Base-by-base conservation (phyloP, 1,139 yeast species). In the Hansenula lynferdii region DNA sequence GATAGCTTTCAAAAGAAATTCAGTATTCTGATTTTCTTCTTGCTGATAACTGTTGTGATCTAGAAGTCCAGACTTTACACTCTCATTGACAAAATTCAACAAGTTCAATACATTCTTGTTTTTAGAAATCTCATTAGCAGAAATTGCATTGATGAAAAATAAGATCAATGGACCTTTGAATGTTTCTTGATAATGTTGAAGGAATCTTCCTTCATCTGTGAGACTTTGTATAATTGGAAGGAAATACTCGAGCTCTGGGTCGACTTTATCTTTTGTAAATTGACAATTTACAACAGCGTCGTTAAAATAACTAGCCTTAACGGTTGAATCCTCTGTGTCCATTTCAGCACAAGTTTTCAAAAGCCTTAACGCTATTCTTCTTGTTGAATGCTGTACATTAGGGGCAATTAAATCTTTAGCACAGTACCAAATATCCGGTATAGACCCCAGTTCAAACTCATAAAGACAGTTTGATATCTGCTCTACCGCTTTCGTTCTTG, bases 391-490 rank as follows among this genome's bases (percentile, higher is more conserved):
- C 28, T 66, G 65, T 11, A 67, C 58, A 12, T 61, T 61, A 0
- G 65, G 56, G 8, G 67, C 66, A 36, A 84, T 69, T 59, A 83
- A 62, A 41, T 74, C 78, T 46, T 77, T 64, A 0, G 82, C 81
- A 40, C 78, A 62, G 53, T 81, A 78, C 96, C 96, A 86, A 5
- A 85, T 70, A 49, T 84, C 90, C 0, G 85, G 81, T 6, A 84
- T 68, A 3, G 83, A 74, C 0, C 82, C 69, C 3, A 80, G 70
- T 8, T 81, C 67, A 38, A 70, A 71, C 33, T 69, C 72, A 31
- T 70, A 69, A 5, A 85, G 58, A 2, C 77, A 67, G 5, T 70
- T 71, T 5, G 74, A 63, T 32, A 85, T 60, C 29, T 69, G 62
- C 5, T 65, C 67, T 1, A 85, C 80, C 0, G 85, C 79, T 2